phyloP scores from a whole-genome alignment of 2,329 filamentous ascomycete genomes.

The Colletotrichum musae region DNA sequence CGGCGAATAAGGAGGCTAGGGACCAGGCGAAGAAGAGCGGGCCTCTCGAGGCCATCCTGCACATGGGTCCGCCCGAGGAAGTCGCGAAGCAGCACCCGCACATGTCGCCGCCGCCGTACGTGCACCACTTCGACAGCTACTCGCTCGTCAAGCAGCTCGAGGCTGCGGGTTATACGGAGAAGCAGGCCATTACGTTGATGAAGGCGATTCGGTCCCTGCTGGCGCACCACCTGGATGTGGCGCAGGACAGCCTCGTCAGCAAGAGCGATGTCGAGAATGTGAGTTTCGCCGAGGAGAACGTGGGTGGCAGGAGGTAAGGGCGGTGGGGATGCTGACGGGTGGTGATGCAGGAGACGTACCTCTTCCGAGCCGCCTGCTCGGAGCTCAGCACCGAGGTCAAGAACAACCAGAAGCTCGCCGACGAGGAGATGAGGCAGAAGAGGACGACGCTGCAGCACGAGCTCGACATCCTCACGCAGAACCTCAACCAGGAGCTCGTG shows the following conservation, averaged over 20 bases:
- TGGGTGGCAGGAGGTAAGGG: neutral
- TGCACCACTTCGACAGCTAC: conserved; percentile 98
- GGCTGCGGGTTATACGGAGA: conserved; percentile 77
- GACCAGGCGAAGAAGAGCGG: conserved; percentile 59
- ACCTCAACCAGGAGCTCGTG: conserved; percentile 85
- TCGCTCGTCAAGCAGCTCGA: conserved; percentile 86
- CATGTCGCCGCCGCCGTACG: conserved; percentile 81
- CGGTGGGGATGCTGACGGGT: neutral
- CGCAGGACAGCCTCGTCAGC: conserved; percentile 84
- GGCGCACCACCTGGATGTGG: conserved; percentile 83
- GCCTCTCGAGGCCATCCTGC: conserved; percentile 66
- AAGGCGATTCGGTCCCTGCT: conserved; percentile 88
- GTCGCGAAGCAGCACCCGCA: conserved; percentile 71
- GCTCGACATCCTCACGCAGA: conserved; percentile 91
- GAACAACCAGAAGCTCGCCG: conserved; percentile 81
- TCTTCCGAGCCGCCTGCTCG: conserved; percentile 94
- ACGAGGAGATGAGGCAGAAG: conserved; percentile 87
- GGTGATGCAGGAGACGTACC: conserved; percentile 78
- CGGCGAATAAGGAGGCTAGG: conserved; percentile 48
- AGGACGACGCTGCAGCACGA: conserved; percentile 92
- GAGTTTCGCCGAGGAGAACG: neutral
- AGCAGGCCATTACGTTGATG: conserved; percentile 89
- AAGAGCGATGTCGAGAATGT: conserved; percentile 93
- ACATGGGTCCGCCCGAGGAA: conserved; percentile 61
- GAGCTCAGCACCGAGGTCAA: conserved; percentile 91